Conservation (phyloP, 306 rosid species). For the Casuarina glauca region DNA sequence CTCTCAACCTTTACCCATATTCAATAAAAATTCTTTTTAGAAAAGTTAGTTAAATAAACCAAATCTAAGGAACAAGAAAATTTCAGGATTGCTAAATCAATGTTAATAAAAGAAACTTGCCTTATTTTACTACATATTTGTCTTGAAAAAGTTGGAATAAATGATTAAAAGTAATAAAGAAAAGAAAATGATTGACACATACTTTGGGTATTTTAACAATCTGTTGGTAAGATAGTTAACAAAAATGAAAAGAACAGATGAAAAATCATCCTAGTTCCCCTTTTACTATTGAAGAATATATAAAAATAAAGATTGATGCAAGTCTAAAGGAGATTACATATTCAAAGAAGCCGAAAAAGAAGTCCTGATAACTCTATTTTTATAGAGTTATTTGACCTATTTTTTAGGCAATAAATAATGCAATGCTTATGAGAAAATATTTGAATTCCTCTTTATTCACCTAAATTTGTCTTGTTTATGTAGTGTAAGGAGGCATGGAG, state of each 20-base stretch:
- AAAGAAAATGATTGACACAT: not conserved
- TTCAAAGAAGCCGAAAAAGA: not conserved
- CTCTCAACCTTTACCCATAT: not conserved
- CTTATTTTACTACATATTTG: not conserved
- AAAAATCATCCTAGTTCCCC: too few relatives aligned
- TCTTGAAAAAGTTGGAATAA: not conserved
- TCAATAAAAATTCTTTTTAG: not conserved
- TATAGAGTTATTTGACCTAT: too few relatives aligned
- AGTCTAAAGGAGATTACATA: slow-evolving; percentile 21
- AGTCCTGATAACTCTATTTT: too few relatives aligned
- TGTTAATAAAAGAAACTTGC: not conserved
- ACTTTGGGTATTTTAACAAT: not conserved
- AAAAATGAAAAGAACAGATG: not conserved
- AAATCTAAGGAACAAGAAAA: not conserved
- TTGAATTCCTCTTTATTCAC: too few relatives aligned
- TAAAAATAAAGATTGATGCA: slow-evolving; percentile 8
- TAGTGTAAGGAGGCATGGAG: too few relatives aligned
- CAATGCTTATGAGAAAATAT: too few relatives aligned
- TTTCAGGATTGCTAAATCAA: not conserved
- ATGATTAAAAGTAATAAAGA: not conserved
- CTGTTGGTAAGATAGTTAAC: not conserved
- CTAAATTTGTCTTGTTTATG: too few relatives aligned
- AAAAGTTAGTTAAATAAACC: not conserved
- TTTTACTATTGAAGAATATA: not conserved
- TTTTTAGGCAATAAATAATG: too few relatives aligned